Evolutionary conservation across 2,329 filamentous ascomycete genomes (phyloP), one percentile per base, ranked within the genome.

Genomic region (Immersiporthe knoxdaviesiana): DNA sequence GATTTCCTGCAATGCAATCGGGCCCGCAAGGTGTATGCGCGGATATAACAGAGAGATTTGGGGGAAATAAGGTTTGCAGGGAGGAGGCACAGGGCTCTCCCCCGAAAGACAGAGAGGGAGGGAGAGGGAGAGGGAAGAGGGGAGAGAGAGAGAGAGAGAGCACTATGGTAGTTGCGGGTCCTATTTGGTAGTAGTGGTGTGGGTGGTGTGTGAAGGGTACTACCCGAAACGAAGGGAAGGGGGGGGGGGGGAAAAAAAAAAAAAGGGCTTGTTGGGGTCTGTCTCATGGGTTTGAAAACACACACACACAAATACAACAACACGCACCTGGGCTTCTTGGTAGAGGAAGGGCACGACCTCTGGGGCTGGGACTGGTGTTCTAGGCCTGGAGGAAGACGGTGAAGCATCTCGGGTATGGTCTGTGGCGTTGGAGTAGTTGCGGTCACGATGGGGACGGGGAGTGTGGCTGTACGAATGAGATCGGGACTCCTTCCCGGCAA

Each of bases 281-380:
- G 44, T 47, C 44, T n/a, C 44, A n/a, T 44, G 4, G 6, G 16
- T 21, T 44, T 44, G 41, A 7, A n/a, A n/a, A n/a, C n/a, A n/a
- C n/a, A n/a, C n/a, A n/a, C n/a, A n/a, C n/a, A n/a, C 8, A 35
- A 35, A 35, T 35, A 4, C 8, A 8, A 35, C 4, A 4, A 35
- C 35, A 85, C 89, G 83, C 79, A 92, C 91, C 82, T 92, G 88
- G 73, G 87, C 87, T 77, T 96, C 93, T 80, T 98, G 96, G 78
- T 96, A 98, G 72, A 97, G 86, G 86, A 97, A 99, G n/a, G 96
- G 96, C 52, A 97, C 96, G 69, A 99, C 94, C 80, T 98, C 95
- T 76, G 93, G 96, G 16, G 92, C 93, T 56, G 92, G 92, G 65
- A 94, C 85, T 16, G 94, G 94, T n/a, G 93, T 97, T 74, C 91